Evolutionary conservation across 495 filamentous ascomycete genomes (phyloP).

Genomic region (Tetracladium setigerum): DNA sequence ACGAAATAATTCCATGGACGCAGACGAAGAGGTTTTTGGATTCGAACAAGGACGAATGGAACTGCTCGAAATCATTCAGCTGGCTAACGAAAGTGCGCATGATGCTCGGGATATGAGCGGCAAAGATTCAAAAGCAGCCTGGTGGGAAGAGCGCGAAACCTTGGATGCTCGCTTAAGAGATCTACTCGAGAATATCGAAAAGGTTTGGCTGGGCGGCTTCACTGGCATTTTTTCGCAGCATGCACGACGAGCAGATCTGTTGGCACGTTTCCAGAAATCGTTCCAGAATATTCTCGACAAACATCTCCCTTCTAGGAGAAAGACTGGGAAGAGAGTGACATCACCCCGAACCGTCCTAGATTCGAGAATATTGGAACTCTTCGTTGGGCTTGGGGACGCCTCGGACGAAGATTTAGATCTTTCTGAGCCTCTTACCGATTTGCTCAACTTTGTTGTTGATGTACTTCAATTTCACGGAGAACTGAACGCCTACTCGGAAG

Average conservation of each 20-base stretch:
- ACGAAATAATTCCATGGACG: slow-evolving; percentile 71
- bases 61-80: slow-evolving; percentile 70
- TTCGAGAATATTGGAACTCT: slow-evolving; percentile 73
- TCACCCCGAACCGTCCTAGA: slow-evolving; percentile 55
- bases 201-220: slow-evolving; percentile 93
- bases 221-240: slow-evolving; percentile 80
- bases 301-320: slow-evolving; percentile 81
- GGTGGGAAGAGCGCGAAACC: slow-evolving; percentile 81
- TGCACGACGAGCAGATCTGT: slow-evolving; percentile 44
- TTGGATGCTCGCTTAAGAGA: slow-evolving; percentile 72
- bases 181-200: slow-evolving; percentile 77
- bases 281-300: slow-evolving; percentile 82
- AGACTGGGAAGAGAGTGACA: slow-evolving; percentile 39
- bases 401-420: slow-evolving; percentile 56
- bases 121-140: slow-evolving; percentile 60
- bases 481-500: slow-evolving; percentile 93
- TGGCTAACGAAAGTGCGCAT: slow-evolving; percentile 76
- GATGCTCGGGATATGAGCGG: slow-evolving; percentile 52
- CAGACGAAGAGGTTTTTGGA: slow-evolving; percentile 72
- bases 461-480: slow-evolving; percentile 96
- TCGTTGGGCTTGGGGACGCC: slow-evolving; percentile 75
- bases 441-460: slow-evolving; percentile 93
- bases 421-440: slow-evolving; percentile 78
- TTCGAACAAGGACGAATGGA: slow-evolving; percentile 72
- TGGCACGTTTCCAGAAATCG: slow-evolving; percentile 64